A percentile compares a stretch with the other conserved stretches of the same genome.
Conservation (phyloP, 176 grass and related monocot genomes). For the Avena sativa region DNA sequence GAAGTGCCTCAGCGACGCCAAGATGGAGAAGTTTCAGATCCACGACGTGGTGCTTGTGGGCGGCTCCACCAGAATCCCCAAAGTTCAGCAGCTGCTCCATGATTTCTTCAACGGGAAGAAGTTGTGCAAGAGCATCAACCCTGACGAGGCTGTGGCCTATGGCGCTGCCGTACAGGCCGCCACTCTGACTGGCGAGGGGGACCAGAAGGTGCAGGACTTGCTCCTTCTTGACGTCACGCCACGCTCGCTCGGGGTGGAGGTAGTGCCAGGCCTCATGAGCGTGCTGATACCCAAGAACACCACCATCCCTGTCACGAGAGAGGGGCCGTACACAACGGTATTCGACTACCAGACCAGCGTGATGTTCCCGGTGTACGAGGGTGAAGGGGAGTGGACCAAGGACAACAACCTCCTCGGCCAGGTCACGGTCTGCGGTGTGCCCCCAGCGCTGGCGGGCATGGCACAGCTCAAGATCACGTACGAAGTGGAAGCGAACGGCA, state of each 20-base stretch:
- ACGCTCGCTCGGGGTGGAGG: conserved; percentile 55
- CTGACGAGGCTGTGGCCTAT: conserved; percentile 28
- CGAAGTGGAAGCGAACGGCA: conserved; percentile 52
- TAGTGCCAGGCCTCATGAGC: conserved; percentile 43
- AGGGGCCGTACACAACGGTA: conserved; percentile 42
- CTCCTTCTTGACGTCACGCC: conserved; percentile 64
- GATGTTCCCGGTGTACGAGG: conserved; percentile 51
- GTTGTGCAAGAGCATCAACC: conserved; percentile 28
- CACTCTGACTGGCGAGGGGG: conserved; percentile 34
- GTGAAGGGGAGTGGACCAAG: conserved; percentile 51
- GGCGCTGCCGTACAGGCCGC: conserved; percentile 66
- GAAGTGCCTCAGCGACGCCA: conserved; percentile 19
- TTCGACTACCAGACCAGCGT: conserved; percentile 46
- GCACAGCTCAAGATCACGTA: conserved; percentile 48
- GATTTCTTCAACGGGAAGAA: conserved; percentile 88
- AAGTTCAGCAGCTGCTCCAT: conserved; percentile 91
- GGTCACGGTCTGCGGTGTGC: conserved; percentile 52
- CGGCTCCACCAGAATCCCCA: conserved; percentile 91
- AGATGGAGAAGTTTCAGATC: conserved; percentile 14
- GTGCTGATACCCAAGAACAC: conserved; percentile 65
- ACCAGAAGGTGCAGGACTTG: conserved; percentile 47
- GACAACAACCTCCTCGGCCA: conserved; percentile 59
- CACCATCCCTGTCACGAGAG: conserved; percentile 53
- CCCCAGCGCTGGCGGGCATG: conserved; percentile 28
- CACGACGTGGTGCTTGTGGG: conserved; percentile 91